Evolutionary conservation across 2,329 filamentous ascomycete species (phyloP).

Genomic region (Verticillium nubilum): DNA sequence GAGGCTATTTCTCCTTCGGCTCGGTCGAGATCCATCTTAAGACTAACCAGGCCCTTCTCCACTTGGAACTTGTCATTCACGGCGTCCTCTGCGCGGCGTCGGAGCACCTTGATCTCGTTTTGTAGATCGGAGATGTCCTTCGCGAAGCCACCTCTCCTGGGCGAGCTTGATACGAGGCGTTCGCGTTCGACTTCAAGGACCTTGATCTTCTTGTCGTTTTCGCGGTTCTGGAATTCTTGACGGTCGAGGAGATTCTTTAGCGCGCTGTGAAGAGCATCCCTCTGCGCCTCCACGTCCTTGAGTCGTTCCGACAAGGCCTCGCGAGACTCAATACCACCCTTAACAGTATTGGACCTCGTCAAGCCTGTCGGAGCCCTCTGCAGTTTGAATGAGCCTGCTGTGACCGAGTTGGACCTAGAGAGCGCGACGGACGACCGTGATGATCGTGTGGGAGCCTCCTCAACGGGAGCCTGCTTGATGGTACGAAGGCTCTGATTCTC

Average conservation of each 20-base stretch:
- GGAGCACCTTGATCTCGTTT: constrained; percentile 77
- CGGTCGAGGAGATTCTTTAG: constrained; percentile 80
- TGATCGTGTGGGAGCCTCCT: constrained; percentile 5
- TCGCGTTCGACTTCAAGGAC: constrained; percentile 75
- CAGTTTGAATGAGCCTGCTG: constrained; percentile 43
- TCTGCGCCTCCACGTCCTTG: constrained; percentile 89
- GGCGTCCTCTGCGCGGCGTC: constrained; percentile 85
- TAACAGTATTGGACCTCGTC: constrained; percentile 54
- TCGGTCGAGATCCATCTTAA: constrained; percentile 96
- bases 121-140: constrained; percentile 75
- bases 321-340: constrained; percentile 48
- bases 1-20: constrained; percentile 88
- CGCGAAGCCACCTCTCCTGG: constrained; percentile 74
- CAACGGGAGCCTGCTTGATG: constrained; percentile 20
- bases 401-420: constrained; percentile 62
- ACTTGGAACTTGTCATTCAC: constrained; percentile 95
- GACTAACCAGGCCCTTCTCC: constrained; percentile 78
- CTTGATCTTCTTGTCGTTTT: constrained; percentile 76
- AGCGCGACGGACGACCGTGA: constrained; percentile 39
- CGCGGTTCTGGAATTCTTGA: constrained; percentile 77
- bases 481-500: constrained; percentile 59
- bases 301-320: constrained; percentile 72
- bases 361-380: constrained; percentile 33
- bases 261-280: constrained; percentile 85
- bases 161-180: constrained; percentile 61